These are phyloP conservation scores for Ogataea nakhonphanomensis DNA, from an alignment of 805 yeast genomes.

Conservation along the genomic window DNA sequence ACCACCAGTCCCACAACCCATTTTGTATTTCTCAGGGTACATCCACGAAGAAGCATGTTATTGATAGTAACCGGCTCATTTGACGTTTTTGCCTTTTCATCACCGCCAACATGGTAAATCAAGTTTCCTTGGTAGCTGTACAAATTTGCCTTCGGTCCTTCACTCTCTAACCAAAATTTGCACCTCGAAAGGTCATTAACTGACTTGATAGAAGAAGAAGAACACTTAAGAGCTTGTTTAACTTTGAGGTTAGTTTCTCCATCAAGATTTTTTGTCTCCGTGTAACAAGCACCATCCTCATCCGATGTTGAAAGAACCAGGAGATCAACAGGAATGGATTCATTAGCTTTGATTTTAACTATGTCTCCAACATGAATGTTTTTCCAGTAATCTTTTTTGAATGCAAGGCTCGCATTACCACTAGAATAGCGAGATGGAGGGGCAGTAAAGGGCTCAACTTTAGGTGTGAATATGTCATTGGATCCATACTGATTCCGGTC, in stretches of 20 bases:
- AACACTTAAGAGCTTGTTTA: slow-evolving; percentile 66
- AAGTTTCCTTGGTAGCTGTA: slow-evolving; percentile 75
- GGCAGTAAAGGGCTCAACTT: slow-evolving; percentile 31
- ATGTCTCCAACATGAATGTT: slow-evolving; percentile 73
- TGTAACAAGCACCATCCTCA: slow-evolving; percentile 62
- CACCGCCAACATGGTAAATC: slow-evolving; percentile 41
- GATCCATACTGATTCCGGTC: slow-evolving; percentile 16
- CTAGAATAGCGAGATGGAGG: slow-evolving; percentile 17
- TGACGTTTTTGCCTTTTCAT: slow-evolving; percentile 32
- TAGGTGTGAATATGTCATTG: slow-evolving; percentile 9
- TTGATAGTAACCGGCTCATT: slow-evolving; percentile 69
- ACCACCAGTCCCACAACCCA: slow-evolving; percentile 79
- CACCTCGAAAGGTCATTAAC: slow-evolving; percentile 47
- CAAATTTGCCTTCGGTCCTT: slow-evolving; percentile 78
- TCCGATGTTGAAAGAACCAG: slow-evolving; percentile 66
- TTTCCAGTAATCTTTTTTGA: slow-evolving; percentile 59
- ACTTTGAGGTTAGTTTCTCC: slow-evolving; percentile 79
- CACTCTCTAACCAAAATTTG: slow-evolving; percentile 70
- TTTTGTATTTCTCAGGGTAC: slow-evolving; percentile 73
- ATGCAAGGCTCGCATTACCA: slow-evolving; percentile 22
- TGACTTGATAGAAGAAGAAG: slow-evolving; percentile 36
- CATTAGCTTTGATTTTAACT: slow-evolving; percentile 62
- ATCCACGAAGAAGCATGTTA: slow-evolving; percentile 70
- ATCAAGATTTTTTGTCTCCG: slow-evolving; percentile 79
- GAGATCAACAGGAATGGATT: slow-evolving; percentile 76